Evolutionary conservation across 1,284 basidiomycete species (phyloP), one percentile per base, ranked within the genome.

Genomic region (Kwoniella shivajii): DNA sequence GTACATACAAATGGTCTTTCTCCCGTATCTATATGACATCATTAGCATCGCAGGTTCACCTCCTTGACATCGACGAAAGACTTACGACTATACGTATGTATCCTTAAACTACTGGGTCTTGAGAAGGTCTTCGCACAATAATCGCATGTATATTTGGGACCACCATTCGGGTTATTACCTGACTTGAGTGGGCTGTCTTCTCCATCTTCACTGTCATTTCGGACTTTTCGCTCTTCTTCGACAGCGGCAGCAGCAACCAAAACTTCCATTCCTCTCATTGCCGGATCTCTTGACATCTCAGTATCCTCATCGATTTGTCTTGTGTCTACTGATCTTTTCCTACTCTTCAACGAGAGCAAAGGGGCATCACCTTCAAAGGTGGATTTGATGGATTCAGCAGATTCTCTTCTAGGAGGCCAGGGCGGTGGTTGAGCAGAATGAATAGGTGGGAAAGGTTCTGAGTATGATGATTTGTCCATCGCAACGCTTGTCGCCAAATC

Each of bases 31-130:
- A 50, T 9, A 16, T n/a, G 22, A 44, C 59, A 31, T 42, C 50
- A 29, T 47, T 41, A 59, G 38, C 29, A 43, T 34, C 11, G 14
- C 14, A 31, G n/a, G 44, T 34, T 27, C 39, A 34, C 20, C 18
- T 42, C 24, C n/a, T 14, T 38, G 2, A 2, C 7, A 30, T 16
- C 22, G 18, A 51, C 39, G 43, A 27, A 22, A 9, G 1, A 73
- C 75, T 73, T 60, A 77, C 75, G 75, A 48, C 70, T 73, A 57
- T 74, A 74, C 2, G 69, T 74, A 52, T 77, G 75, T 47, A 77
- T 77, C 22, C 71, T 56, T 47, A 77, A 48, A 22, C 71, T 73
- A 48, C 69, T 72, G 6, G 75, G 75, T 4, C 75, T 61, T 1
- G 72, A 73, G 48, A 77, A 77, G 3, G 68, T 70, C 57, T 77